A percentile compares a stretch with the other conserved stretches of the same genome.
These are phyloP conservation scores for Mercurialis annua DNA, from an alignment of 345 rosid genomes.

Conservation along the genomic window DNA sequence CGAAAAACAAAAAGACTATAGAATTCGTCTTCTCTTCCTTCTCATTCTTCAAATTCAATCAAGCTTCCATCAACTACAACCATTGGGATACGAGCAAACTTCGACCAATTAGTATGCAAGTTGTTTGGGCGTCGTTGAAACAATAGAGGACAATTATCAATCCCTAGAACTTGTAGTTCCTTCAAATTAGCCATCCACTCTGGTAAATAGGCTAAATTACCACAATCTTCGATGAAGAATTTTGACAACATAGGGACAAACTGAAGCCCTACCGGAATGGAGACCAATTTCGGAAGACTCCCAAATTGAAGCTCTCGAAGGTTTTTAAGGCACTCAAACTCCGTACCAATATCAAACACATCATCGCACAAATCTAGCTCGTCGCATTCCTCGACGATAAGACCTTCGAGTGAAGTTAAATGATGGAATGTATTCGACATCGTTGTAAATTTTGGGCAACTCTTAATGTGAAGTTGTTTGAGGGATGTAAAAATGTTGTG, in stretches of 20 bases:
- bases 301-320: not conserved
- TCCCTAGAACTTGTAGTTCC: not conserved
- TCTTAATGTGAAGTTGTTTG: not conserved
- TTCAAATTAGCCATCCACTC: constrained; percentile 17
- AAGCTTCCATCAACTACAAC: not conserved
- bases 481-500: constrained; percentile 14
- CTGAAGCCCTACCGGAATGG: constrained; percentile 7
- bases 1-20: too few relatives aligned
- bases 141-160: not conserved
- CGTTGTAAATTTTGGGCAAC: not conserved
- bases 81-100: constrained; percentile 14
- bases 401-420: not conserved
- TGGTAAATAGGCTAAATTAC: constrained; percentile 1
- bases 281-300: not conserved
- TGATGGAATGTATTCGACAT: not conserved
- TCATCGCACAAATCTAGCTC: not conserved
- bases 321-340: constrained; percentile 3
- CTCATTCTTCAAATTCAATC: too few relatives aligned
- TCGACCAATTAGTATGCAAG: constrained; percentile 3
- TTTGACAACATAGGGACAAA: not conserved
- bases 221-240: not conserved
- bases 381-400: not conserved
- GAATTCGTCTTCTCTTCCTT: too few relatives aligned
- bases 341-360: not conserved
- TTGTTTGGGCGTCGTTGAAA: not conserved